These are phyloP conservation scores for Tetratostichococcus sp. DNA, from an alignment of 139 green algal species.

Conservation along the genomic window DNA sequence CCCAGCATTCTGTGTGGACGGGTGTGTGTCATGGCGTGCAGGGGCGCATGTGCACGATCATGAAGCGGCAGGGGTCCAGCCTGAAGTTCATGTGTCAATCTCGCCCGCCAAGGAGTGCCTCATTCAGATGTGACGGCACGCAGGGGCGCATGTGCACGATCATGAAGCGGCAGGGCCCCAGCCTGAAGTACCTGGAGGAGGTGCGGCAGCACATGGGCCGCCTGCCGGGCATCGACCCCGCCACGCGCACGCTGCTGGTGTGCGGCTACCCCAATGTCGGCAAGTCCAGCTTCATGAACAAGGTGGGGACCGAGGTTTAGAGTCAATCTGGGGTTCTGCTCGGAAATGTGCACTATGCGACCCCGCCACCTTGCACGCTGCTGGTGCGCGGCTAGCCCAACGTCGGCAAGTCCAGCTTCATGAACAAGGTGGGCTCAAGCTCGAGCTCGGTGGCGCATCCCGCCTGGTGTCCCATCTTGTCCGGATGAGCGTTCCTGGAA, in stretches of 20 bases:
- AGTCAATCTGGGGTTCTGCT: too few relatives aligned
- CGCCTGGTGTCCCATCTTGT: too few relatives aligned
- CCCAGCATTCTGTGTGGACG: too few relatives aligned
- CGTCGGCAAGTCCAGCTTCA: conserved; percentile 95
- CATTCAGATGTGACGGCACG: background rate
- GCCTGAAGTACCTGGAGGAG: conserved; percentile 96
- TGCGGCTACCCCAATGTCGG: conserved; percentile 99
- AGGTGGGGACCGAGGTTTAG: conserved; percentile 45
- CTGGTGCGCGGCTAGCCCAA: conserved; percentile 98
- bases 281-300: conserved; percentile 98
- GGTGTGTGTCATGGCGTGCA: too few relatives aligned
- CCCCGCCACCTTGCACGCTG: conserved; percentile 93
- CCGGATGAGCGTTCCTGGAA: too few relatives aligned
- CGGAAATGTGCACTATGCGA: too few relatives aligned
- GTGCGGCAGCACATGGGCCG: conserved; percentile 95
- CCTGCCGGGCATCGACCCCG: conserved; percentile 96
- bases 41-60: background rate
- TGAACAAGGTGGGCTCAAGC: conserved; percentile 31
- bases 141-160: conserved; percentile 98
- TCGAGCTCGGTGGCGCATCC: too few relatives aligned
- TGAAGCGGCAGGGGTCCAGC: background rate
- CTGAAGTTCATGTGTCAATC: too few relatives aligned
- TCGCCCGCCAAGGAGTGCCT: too few relatives aligned
- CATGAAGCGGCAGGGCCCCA: conserved; percentile 92
- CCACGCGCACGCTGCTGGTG: conserved; percentile 93